Percentiles rank a stretch among this genome's conserved stretches.
phyloP scores from a whole-genome alignment of 768 basidiomycete genomes.

The Thelephora aurantiotincta region DNA sequence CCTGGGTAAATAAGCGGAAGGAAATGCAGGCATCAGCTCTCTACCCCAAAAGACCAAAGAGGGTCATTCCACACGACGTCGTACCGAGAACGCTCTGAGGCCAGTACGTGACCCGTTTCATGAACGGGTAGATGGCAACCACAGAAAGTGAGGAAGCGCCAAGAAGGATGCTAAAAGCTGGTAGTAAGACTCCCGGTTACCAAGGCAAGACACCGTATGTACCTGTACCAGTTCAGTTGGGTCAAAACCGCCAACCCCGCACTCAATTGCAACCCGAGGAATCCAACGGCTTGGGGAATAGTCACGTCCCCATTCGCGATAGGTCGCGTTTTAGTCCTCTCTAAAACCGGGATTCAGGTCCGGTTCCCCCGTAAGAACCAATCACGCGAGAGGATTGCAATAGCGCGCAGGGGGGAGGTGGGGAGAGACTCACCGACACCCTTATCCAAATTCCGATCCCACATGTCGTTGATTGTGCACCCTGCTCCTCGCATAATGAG shows the following conservation, averaged over 20 bases:
- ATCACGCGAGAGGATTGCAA: background rate
- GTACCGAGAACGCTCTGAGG: slow-evolving; percentile 89
- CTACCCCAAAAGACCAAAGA: background rate
- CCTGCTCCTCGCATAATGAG: slow-evolving; percentile 95
- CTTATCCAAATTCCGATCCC: slow-evolving; percentile 87
- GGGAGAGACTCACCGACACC: slow-evolving; percentile 55
- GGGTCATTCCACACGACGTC: slow-evolving; percentile 10
- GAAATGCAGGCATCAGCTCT: background rate
- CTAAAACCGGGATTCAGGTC: slow-evolving; percentile 23
- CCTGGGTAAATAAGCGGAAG: slow-evolving; percentile 34
- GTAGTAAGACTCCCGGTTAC: background rate
- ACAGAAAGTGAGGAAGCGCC: slow-evolving; percentile 85
- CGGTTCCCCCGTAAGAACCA: slow-evolving; percentile 1
- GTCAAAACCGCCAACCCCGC: slow-evolving; percentile 75
- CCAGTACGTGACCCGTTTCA: slow-evolving; percentile 97
- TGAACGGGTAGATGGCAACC: slow-evolving; percentile 84
- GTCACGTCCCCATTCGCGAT: slow-evolving; percentile 76
- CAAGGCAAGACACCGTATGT: slow-evolving; percentile 10
- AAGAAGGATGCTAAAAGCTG: slow-evolving; percentile 54
- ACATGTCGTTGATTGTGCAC: slow-evolving; percentile 98
- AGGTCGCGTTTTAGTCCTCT: slow-evolving; percentile 77
- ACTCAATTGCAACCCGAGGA: slow-evolving; percentile 71
- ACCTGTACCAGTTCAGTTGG: slow-evolving; percentile 96
- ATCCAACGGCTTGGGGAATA: slow-evolving; percentile 57
- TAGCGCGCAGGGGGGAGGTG: background rate